These are phyloP conservation scores for Plasmodium gonderi DNA, from an alignment of 169 alveolate genomes.

Conservation along the genomic window DNA sequence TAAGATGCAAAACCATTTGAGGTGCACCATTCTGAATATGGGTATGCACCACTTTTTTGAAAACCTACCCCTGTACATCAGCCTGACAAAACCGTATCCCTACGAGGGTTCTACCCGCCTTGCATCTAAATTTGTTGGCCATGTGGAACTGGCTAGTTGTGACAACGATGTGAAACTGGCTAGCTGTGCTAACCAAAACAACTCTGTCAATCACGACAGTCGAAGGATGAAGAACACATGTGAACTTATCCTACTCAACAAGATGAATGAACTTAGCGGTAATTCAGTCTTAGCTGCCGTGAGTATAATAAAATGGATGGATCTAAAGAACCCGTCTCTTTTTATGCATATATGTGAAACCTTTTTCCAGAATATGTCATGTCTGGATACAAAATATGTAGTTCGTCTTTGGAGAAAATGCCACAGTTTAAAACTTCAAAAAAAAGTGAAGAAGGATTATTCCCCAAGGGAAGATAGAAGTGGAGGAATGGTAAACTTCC, in stretches of 20 bases:
- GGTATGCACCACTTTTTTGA: slow-evolving; percentile 13
- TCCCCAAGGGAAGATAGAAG: too few relatives aligned
- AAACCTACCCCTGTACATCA: slow-evolving; percentile 10
- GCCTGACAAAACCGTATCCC: not conserved
- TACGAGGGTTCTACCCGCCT: not conserved
- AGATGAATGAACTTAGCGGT: slow-evolving; percentile 28
- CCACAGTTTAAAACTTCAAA: slow-evolving; percentile 36
- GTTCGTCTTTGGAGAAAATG: slow-evolving; percentile 58
- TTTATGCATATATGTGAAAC: slow-evolving; percentile 61
- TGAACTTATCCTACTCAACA: slow-evolving; percentile 9
- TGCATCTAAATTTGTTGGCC: not conserved
- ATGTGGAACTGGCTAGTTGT: not conserved
- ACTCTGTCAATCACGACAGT: not conserved
- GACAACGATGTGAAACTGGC: not conserved
- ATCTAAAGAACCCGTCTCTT: slow-evolving; percentile 6
- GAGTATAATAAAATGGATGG: slow-evolving; percentile 28
- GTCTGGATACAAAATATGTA: not conserved
- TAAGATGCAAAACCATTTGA: slow-evolving; percentile 4
- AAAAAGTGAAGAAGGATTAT: not conserved
- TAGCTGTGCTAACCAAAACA: not conserved
- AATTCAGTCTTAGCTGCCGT: slow-evolving; percentile 25
- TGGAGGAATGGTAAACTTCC: not conserved
- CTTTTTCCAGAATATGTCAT: not conserved
- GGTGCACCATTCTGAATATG: not conserved
- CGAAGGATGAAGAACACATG: slow-evolving; percentile 14